Conservation (phyloP, 805 yeast genomes). For the Schizosaccharomyces osmophilus region DNA sequence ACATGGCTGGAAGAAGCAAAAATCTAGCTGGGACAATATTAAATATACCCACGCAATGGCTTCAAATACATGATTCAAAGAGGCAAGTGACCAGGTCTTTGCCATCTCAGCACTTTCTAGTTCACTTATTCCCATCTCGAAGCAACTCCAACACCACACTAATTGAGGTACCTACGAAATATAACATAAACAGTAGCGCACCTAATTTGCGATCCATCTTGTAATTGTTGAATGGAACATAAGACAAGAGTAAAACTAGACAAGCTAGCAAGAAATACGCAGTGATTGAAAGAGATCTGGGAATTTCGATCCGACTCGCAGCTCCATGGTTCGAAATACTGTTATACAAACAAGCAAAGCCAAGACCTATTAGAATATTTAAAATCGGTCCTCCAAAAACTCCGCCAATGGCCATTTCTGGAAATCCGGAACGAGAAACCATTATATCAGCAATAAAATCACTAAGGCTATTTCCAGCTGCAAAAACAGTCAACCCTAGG, state of each 20-base stretch:
- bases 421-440: constrained; percentile 56
- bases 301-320: neutral
- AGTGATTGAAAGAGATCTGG: constrained; percentile 6
- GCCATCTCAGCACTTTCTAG: too few species aligned
- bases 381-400: constrained; percentile 84
- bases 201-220: constrained; percentile 20
- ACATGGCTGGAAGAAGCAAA: too few species aligned
- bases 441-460: constrained; percentile 68
- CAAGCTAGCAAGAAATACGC: neutral
- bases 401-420: constrained; percentile 81
- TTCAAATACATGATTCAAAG: too few species aligned
- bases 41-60: too few species aligned
- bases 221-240: constrained; percentile 22
- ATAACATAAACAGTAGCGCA: constrained; percentile 16
- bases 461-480: constrained; percentile 80
- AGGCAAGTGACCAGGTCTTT: too few species aligned
- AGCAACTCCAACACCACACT: neutral
- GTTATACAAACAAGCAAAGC: constrained; percentile 39
- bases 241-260: constrained; percentile 17
- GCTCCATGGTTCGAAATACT: constrained; percentile 6
- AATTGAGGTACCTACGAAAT: constrained; percentile 19
- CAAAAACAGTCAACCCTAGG: constrained; percentile 68
- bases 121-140: neutral
- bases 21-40: too few species aligned
- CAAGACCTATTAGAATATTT: constrained; percentile 56